A percentile compares a stretch with the other conserved stretches of the same genome.
Conservation (phyloP, 73 alveolate genomes). For the Blepharisma stoltei region DNA sequence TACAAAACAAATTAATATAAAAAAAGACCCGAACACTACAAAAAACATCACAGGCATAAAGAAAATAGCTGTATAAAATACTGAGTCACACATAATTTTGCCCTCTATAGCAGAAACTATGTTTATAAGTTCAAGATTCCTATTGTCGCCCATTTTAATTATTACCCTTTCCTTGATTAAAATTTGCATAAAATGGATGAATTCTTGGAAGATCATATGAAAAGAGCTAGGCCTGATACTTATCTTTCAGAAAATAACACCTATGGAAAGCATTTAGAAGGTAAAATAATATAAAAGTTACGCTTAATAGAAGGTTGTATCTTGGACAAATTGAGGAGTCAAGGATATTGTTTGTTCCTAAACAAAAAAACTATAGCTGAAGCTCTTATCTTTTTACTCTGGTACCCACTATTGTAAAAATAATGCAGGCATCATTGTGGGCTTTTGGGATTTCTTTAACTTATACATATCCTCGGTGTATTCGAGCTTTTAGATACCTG, state of each 20-base stretch:
- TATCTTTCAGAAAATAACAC: not conserved
- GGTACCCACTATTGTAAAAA: not conserved
- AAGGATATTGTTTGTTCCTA: not conserved
- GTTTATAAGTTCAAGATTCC: no score
- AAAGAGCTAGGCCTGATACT: not conserved
- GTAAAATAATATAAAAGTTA: not conserved
- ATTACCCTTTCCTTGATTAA: no score
- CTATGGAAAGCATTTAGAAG: conserved; percentile 7
- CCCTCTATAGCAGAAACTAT: no score
- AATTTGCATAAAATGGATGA: conserved; percentile 2
- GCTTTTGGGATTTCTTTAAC: conserved; percentile 6
- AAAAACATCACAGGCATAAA: no score
- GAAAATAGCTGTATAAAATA: no score
- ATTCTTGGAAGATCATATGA: not conserved
- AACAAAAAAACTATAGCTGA: not conserved
- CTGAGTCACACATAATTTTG: no score
- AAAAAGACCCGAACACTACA: no score
- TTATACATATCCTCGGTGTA: conserved; percentile 19
- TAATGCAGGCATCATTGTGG: not conserved
- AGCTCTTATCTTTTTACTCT: not conserved
- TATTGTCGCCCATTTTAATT: no score
- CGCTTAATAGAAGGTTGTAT: not conserved
- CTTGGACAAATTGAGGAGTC: conserved; percentile 17
- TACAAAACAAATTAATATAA: no score
- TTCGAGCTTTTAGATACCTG: not conserved